These are phyloP conservation scores for Naganishia vaughanmartiniae DNA, from an alignment of 768 basidiomycete species.

Conservation along the genomic window DNA sequence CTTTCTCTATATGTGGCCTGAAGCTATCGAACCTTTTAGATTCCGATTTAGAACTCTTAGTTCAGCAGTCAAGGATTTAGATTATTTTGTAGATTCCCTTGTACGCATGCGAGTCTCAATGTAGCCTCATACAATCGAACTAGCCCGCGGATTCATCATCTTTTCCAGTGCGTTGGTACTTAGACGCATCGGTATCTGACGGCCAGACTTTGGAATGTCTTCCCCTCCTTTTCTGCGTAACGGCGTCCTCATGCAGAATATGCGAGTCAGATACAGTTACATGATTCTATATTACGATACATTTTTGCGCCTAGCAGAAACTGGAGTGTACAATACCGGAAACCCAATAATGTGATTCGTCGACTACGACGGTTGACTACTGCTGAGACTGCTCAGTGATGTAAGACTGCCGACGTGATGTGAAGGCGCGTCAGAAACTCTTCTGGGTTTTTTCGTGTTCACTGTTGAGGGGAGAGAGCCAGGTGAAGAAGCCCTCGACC, in stretches of 20 bases:
- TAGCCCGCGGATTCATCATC: no score
- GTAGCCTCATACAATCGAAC: no score
- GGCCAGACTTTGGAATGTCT: no score
- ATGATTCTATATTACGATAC: slow-evolving; percentile 20
- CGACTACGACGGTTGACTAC: slow-evolving; percentile 3
- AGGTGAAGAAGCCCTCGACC: slow-evolving; percentile 16
- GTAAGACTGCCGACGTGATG: slow-evolving; percentile 9
- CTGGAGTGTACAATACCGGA: neutral
- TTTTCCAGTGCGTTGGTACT: no score
- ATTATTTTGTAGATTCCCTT: no score
- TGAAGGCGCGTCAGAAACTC: slow-evolving; percentile 3
- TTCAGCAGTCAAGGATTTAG: no score
- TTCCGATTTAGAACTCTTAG: no score
- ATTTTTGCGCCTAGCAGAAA: neutral
- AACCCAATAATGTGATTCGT: neutral
- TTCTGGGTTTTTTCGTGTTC: slow-evolving; percentile 7
- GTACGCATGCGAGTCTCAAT: no score
- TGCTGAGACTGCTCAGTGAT: neutral
- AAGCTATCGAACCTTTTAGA: no score
- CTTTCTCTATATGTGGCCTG: no score
- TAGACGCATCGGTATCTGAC: no score
- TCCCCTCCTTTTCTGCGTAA: no score
- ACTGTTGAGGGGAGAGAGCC: neutral
- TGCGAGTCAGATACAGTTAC: slow-evolving; percentile 2
- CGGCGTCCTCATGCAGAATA: neutral